Percentiles rank a stretch among this genome's conserved stretches.
Conservation (phyloP, 768 basidiomycete genomes). For the Dendrothele bispora region DNA sequence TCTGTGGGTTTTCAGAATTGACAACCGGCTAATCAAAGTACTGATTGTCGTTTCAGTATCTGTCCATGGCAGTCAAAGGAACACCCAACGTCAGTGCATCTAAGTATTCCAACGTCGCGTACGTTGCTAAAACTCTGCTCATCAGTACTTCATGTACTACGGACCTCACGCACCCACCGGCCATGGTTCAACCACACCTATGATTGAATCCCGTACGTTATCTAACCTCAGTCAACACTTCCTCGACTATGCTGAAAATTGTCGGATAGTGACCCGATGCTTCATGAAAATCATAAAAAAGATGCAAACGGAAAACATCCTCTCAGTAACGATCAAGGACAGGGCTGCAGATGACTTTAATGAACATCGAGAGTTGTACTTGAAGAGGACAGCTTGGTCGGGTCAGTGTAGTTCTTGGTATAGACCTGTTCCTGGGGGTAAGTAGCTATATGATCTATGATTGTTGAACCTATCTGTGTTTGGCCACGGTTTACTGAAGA, state of each 20-base stretch:
- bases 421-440: conserved; percentile 15
- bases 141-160: conserved; percentile 23
- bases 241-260: too few relatives aligned
- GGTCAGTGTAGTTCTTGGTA: conserved; percentile 23
- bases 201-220: conserved; percentile 18
- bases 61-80: conserved; percentile 20
- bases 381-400: conserved; percentile 22
- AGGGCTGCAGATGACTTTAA: conserved; percentile 21
- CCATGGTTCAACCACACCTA: conserved; percentile 21
- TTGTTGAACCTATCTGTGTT: not conserved
- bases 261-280: conserved; percentile 12
- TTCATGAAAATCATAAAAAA: conserved; percentile 21
- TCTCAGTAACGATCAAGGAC: conserved; percentile 19
- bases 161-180: conserved; percentile 21
- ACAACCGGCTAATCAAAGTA: too few relatives aligned
- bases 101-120: not conserved
- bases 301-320: conserved; percentile 24
- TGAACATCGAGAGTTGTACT: conserved; percentile 20
- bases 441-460: not conserved
- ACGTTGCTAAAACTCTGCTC: not conserved
- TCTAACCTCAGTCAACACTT: too few relatives aligned
- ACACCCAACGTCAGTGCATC: conserved; percentile 19
- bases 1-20: conserved; percentile 17
- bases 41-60: conserved; percentile 12
- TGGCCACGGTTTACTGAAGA: too few relatives aligned